Conservation (phyloP, 208 protist species). For the Endotrypanum monterogeii region DNA sequence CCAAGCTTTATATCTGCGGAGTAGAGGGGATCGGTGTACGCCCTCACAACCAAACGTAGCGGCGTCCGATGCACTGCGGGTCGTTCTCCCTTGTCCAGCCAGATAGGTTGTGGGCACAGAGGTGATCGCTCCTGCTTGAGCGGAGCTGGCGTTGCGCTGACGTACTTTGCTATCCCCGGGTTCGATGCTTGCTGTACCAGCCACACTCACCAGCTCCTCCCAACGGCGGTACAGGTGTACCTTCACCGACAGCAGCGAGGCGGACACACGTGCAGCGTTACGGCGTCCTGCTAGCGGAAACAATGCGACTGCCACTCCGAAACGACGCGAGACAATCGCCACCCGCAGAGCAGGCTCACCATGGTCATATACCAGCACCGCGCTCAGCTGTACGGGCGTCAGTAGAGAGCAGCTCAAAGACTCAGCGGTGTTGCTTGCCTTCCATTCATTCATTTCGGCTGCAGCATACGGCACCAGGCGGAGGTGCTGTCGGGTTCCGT, state of each 20-base stretch:
- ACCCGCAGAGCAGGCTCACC: slow-evolving; percentile 36
- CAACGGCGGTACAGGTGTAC: slow-evolving; percentile 24
- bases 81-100: slow-evolving; percentile 4
- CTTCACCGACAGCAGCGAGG: slow-evolving; percentile 25
- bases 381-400: slow-evolving; percentile 35
- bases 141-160: slow-evolving; percentile 13
- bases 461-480: slow-evolving; percentile 43
- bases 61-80: not conserved
- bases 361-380: slow-evolving; percentile 31
- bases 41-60: slow-evolving; percentile 7
- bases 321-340: slow-evolving; percentile 35
- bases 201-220: slow-evolving; percentile 26
- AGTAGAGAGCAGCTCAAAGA: slow-evolving; percentile 24
- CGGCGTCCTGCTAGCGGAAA: slow-evolving; percentile 37
- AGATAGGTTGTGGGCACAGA: not conserved
- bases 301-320: slow-evolving; percentile 33
- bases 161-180: slow-evolving; percentile 15
- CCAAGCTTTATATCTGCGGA: slow-evolving; percentile 27
- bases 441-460: slow-evolving; percentile 39
- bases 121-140: not conserved
- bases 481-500: slow-evolving; percentile 25
- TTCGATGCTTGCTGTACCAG: slow-evolving; percentile 13
- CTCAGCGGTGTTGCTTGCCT: slow-evolving; percentile 21
- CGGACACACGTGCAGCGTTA: slow-evolving; percentile 18
- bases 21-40: slow-evolving; percentile 16